These are phyloP conservation scores for Russula dissimulans DNA, from an alignment of 768 basidiomycete genomes.

Conservation along the genomic window DNA sequence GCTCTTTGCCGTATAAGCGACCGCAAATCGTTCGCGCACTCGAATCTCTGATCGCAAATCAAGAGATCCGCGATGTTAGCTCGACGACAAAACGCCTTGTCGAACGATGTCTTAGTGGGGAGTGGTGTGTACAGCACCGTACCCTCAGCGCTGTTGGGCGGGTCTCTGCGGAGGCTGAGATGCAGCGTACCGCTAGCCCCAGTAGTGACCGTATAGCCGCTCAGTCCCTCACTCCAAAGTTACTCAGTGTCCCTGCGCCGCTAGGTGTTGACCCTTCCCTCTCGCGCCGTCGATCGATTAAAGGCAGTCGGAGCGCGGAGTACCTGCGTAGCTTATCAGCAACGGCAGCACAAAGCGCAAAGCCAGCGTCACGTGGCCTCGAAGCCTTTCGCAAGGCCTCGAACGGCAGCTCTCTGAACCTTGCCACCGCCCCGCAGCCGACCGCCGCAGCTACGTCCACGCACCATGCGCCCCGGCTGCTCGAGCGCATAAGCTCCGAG, in stretches of 20 bases:
- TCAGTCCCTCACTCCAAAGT: conserved; percentile 15
- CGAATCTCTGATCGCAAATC: conserved; percentile 65
- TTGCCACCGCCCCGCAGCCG: conserved; percentile 8
- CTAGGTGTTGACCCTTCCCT: conserved; percentile 25
- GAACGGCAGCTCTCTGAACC: conserved; percentile 26
- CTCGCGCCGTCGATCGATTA: conserved; percentile 37
- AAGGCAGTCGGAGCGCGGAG: conserved; percentile 61
- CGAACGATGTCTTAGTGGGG: conserved; percentile 77
- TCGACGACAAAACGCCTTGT: conserved; percentile 87
- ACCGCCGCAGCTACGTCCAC: background rate
- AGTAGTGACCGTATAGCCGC: conserved; percentile 28
- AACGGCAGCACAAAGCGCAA: background rate
- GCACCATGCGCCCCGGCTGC: background rate
- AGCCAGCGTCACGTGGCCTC: conserved; percentile 4
- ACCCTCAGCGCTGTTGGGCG: conserved; percentile 25
- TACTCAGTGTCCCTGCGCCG: conserved; percentile 24
- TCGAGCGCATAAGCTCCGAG: background rate
- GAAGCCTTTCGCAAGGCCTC: conserved; percentile 21
- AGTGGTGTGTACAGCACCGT: conserved; percentile 73
- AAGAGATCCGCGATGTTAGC: conserved; percentile 71
- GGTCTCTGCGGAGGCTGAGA: conserved; percentile 11
- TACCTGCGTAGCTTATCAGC: conserved; percentile 30
- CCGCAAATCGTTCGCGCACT: conserved; percentile 78
- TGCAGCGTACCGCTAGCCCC: conserved; percentile 20
- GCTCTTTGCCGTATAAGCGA: conserved; percentile 80